These are phyloP conservation scores for Nicotiana noctiflora DNA, from an alignment of 257 asterid species.

Conservation along the genomic window DNA sequence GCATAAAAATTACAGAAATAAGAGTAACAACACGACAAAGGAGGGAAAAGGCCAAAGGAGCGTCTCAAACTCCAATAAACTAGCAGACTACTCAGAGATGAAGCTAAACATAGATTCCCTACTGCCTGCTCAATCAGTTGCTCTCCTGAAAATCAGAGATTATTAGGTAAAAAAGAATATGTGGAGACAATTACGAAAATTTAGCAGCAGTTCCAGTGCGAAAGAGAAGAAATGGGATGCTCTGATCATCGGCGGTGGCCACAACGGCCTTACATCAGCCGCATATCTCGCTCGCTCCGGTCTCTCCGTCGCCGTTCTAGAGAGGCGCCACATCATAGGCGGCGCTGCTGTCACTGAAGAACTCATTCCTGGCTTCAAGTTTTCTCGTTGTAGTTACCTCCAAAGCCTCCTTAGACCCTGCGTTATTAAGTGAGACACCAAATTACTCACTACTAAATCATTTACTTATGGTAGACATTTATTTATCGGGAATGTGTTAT, in stretches of 20 bases:
- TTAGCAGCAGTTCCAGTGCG: constrained; percentile 25
- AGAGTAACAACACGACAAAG: neutral
- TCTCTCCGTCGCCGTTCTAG: constrained; percentile 93
- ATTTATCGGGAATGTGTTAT: neutral
- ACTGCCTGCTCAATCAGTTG: neutral
- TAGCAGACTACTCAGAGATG: neutral
- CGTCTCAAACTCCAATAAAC: neutral
- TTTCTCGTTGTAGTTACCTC: constrained; percentile 94
- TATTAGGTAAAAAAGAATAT: constrained; percentile 13
- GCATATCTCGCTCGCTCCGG: constrained; percentile 94
- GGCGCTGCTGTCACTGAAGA: constrained; percentile 99
- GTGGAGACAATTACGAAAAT: constrained; percentile 50
- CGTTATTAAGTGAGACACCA: constrained; percentile 40
- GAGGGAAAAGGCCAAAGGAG: neutral
- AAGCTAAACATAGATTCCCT: neutral
- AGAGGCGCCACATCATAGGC: constrained; percentile 93
- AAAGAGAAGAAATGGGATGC: constrained; percentile 76
- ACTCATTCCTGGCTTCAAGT: constrained; percentile 84
- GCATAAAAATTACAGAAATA: too few relatives aligned
- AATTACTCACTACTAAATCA: neutral
- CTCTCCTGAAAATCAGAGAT: neutral
- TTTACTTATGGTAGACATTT: neutral
- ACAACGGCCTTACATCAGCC: constrained; percentile 94
- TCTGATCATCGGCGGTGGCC: constrained; percentile 84
- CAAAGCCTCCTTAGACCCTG: constrained; percentile 95